Evolutionary conservation across 306 rosid genomes (phyloP).

Genomic region (Dalbergia cochinchinensis): DNA sequence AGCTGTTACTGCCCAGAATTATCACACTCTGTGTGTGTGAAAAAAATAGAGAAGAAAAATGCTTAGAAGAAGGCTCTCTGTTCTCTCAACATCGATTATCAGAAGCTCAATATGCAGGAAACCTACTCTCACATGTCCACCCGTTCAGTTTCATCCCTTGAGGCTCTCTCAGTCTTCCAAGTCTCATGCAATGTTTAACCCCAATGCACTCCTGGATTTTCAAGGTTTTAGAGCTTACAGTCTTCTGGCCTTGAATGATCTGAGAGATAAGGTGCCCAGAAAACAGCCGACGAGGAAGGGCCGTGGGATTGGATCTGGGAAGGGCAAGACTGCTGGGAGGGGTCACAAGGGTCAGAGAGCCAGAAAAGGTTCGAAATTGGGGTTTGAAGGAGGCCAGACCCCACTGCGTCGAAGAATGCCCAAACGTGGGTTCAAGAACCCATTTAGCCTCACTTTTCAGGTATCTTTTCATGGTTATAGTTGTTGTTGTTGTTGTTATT

Average conservation of each 20-base stretch:
- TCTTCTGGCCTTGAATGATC: slow-evolving; percentile 88
- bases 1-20: slow-evolving; percentile 7
- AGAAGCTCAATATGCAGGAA: slow-evolving; percentile 44
- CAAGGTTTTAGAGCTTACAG: slow-evolving; percentile 78
- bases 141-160: slow-evolving; percentile 37
- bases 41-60: slow-evolving; percentile 43
- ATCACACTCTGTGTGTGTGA: not conserved
- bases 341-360: slow-evolving; percentile 99
- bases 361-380: slow-evolving; percentile 77
- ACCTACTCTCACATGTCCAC: slow-evolving; percentile 27
- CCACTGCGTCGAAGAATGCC: slow-evolving; percentile 93
- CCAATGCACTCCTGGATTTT: slow-evolving; percentile 6
- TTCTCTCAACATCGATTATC: slow-evolving; percentile 50
- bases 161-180: slow-evolving; percentile 36
- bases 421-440: slow-evolving; percentile 91
- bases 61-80: slow-evolving; percentile 56
- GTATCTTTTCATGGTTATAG: slow-evolving; percentile 47
- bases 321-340: slow-evolving; percentile 98
- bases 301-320: slow-evolving; percentile 97
- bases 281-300: slow-evolving; percentile 93
- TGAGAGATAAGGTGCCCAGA: slow-evolving; percentile 84
- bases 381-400: slow-evolving; percentile 98
- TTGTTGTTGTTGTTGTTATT: not conserved
- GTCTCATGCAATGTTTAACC: slow-evolving; percentile 24
- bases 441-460: slow-evolving; percentile 92